Evolutionary conservation across 2,329 filamentous ascomycete species (phyloP), one percentile per base, ranked within the genome.

Genomic region (Alternaria triticina): DNA sequence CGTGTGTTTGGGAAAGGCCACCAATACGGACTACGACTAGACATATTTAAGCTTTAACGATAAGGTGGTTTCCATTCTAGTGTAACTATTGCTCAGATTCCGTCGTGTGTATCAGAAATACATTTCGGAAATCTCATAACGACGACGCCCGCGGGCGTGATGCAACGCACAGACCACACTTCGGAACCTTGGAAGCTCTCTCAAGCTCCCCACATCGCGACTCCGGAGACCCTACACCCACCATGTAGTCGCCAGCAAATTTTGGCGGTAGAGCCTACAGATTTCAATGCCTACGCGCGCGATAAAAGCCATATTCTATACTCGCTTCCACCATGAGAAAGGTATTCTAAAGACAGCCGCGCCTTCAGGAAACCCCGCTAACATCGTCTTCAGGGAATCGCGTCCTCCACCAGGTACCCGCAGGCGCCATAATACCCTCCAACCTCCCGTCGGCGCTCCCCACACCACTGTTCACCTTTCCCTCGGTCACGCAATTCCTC

Each of bases 401-500:
- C 74, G 87, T 90, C 64, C 84, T 89, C 55, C 87, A 89, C 74
- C 88, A 90, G 80, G 87, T 90, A 62, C 88, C 88, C 22, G 83
- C 87, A 64, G 87, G 87, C 71, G 85, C 86, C 61, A 87, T 90
- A 68, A 81, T 75, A 9, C 76, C 79, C 2, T 79, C 75, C 6
- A 63, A 60, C 74, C 68, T 79, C 70, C 64, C 84, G 65, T 74
- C 83, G 63, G 77, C 84, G 33, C 79, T 75, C 69, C 87, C 83
- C 74, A 83, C 84, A 11, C 90, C 90, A 4, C 88, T 97, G 66
- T 88, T 97, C 75, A 89, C 94, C 80, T 98, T 97, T 81, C 88
- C 92, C 68, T 90, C 93, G 55, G 87, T 98, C 70, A 92, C 93
- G 15, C 91, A 95, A 77, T 97, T 97, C 83, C 91, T 99, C 75